Evolutionary conservation across 2,329 filamentous ascomycete genomes (phyloP).

Genomic region (Diaporthe sp.): DNA sequence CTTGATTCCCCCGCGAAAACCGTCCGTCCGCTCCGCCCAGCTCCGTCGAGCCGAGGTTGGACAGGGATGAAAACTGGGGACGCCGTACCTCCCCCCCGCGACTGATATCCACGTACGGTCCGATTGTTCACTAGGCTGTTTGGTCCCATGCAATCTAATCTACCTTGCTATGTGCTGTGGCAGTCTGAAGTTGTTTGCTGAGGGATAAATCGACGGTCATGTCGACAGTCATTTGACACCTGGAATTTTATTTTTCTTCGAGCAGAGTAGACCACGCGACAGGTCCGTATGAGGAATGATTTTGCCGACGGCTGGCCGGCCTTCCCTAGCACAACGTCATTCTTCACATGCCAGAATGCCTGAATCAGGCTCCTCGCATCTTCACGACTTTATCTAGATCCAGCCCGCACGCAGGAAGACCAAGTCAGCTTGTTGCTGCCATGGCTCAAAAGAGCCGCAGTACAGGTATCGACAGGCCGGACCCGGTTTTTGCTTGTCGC

Average conservation of each 20-base stretch:
- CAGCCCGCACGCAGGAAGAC: background rate
- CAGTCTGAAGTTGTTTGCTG: background rate
- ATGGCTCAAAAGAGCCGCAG: background rate
- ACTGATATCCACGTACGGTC: background rate
- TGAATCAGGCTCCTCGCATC: background rate
- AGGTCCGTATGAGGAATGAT: background rate
- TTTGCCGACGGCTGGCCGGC: background rate
- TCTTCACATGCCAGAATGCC: conserved; percentile 31
- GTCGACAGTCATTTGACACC: background rate
- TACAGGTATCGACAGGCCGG: background rate
- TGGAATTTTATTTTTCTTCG: background rate
- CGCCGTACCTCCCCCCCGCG: conserved; percentile 13
- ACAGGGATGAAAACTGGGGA: conserved; percentile 25
- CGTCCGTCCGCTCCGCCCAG: conserved; percentile 17
- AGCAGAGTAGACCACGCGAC: conserved; percentile 17
- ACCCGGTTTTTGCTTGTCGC: background rate
- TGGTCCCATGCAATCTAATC: background rate
- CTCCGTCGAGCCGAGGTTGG: conserved; percentile 37
- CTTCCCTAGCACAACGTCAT: conserved; percentile 16
- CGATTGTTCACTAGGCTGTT: background rate
- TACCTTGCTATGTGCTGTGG: background rate
- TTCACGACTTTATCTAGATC: background rate
- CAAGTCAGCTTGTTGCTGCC: background rate
- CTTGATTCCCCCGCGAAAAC: background rate
- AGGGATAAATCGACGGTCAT: background rate